Evolutionary conservation across 495 filamentous ascomycete species (phyloP), one percentile per base, ranked within the genome.

Genomic region (Polyplosphaeria fusca): DNA sequence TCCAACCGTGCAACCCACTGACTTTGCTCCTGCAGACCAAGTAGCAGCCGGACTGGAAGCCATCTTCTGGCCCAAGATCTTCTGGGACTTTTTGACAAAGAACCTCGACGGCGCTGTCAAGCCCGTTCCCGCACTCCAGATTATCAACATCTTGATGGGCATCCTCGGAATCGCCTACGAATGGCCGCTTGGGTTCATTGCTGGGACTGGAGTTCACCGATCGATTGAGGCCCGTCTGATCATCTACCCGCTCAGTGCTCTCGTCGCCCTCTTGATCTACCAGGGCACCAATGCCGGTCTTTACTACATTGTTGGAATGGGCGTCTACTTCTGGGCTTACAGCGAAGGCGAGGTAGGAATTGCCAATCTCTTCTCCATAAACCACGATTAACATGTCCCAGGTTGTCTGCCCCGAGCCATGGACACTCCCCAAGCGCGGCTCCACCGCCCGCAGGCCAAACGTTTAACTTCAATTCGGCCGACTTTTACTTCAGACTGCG

Each of bases 51-150:
- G 86, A 0, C 71, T 99, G 47, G 79, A 90, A 74, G 86, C 83
- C 65, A 95, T 89, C 81, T 94, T 97, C 80, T 99, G 91, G 91
- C 94, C 94, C 50, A 99, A 99, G 75, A 83, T 97, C 61, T 94
- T 99, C 76, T 99, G 88, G 87, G 94, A 99, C 74, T 94, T 95
- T 71, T 75, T 88, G 63, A 95, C 94, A 54, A 91, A 91, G 64
- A 91, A 88, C 68, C 83, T 99, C 60, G 87, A 97, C 67, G 79
- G 75, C 40, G 86, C 86, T 48, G 90, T 97, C 48, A 87, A 84
- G 55, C 93, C 92, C 2, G 67, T 92, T 26, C 94, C 94, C n/a
- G 74, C 89, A 49, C 81, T 99, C 4, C 94, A 99, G 71, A 89
- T 86, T 67, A 77, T 97, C 73, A 99, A 99, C 68, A 77, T 99